Base-by-base conservation (phyloP, 2,329 filamentous ascomycete species). In the Fusarium sp. region DNA sequence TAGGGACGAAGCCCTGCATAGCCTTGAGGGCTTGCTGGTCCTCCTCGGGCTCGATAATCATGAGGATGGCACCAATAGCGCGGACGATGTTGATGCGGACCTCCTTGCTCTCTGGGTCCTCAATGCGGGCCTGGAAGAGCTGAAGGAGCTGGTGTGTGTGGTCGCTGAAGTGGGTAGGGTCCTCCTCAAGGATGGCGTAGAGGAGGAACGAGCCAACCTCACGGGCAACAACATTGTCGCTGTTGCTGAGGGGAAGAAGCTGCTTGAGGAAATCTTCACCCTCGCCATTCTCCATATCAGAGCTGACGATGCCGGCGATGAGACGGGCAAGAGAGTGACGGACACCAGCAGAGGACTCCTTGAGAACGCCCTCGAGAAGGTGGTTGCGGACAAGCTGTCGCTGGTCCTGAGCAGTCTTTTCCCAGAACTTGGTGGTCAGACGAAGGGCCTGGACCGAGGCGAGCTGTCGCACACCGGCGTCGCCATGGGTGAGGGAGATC, bases 51-150 rank as follows among this genome's bases (percentile, higher is more conserved):
- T 97, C 91, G 44, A 98, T 81, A 61, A 96, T 85, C 82, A 96
- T 90, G 50, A 94, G 89, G 70, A 97, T 84, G 72, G 92, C 90
- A 71, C 93, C 93, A 59, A 98, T 85, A 59, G 92, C 93, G 72
- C 96, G 86, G 78, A 97, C 88, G 29, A 95, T 96, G 82, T 97
- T 98, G 79, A 97, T 88, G 70, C 93, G 89, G 53, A 99, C 95
- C 75, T 97, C 92, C 61, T 90, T 86, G 76, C 93, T 97, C 77
- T 96, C 88, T 2, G 91, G 88, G 72, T 98, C 95, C 71, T 90
- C 88, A 71, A 99, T 95, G 43, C 93, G 96, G 75, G 88, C 89
- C 76, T 83, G 82, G 79, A 98, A 97, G 23, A 98, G 83, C 70
- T 85, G 83, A 71, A 98, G 92, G 57, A 98, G 86, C 72, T 91